Evolutionary conservation across 768 basidiomycete genomes (phyloP).

Genomic region (Suillus subaureus): DNA sequence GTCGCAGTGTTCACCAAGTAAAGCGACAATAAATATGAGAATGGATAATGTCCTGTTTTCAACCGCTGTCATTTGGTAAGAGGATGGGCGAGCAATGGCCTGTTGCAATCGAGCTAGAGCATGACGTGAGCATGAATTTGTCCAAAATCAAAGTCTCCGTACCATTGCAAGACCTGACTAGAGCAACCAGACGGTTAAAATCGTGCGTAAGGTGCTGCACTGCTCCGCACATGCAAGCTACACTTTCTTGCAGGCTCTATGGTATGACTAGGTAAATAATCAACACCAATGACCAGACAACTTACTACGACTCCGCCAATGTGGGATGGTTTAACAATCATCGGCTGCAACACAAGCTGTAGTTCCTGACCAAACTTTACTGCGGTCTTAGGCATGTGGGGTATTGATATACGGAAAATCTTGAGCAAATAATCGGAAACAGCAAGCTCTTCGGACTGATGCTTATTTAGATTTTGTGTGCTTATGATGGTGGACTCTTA

Average conservation of each 20-base stretch:
- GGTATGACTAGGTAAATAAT: conserved; percentile 4
- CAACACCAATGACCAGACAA: conserved; percentile 1
- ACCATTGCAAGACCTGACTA: conserved; percentile 89
- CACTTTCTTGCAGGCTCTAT: conserved; percentile 86
- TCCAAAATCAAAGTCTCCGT: conserved; percentile 20
- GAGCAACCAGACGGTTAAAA: conserved; percentile 70
- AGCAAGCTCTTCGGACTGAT: conserved; percentile 77
- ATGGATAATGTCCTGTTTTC: conserved; percentile 64
- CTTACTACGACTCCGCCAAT: conserved; percentile 67
- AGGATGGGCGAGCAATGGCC: conserved; percentile 45
- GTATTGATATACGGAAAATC: conserved; percentile 84
- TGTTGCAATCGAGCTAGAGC: conserved; percentile 64
- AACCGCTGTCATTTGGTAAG: conserved; percentile 43
- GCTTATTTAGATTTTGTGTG: conserved; percentile 1
- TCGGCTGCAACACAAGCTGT: conserved; percentile 78
- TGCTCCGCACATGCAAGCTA: conserved; percentile 89
- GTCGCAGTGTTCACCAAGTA: conserved; percentile 87
- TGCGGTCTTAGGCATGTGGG: conserved; percentile 88
- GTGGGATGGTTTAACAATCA: conserved; percentile 86
- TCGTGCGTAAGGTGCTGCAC: conserved; percentile 88
- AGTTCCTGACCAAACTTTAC: conserved; percentile 87
- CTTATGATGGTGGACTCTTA: conserved; percentile 31
- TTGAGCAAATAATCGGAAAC: conserved; percentile 87
- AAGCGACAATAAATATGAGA: conserved; percentile 80
- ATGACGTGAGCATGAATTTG: conserved; percentile 14